A percentile compares a stretch with the other conserved stretches of the same genome.
These are phyloP conservation scores for Mycena belliarum DNA, from an alignment of 768 basidiomycete species.

Conservation along the genomic window DNA sequence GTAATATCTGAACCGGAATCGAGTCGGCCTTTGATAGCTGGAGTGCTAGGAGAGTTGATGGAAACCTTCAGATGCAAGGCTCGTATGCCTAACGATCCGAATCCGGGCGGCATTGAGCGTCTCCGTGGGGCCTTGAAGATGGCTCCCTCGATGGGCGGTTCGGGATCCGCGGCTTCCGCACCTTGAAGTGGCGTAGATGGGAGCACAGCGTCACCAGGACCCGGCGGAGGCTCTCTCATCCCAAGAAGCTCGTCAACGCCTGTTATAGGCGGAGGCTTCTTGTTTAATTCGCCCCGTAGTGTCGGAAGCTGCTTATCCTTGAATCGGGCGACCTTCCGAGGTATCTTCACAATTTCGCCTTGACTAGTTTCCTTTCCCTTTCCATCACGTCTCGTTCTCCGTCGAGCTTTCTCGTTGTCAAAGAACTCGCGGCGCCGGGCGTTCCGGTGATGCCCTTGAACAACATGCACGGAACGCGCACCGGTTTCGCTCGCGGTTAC, in stretches of 20 bases:
- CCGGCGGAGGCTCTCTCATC: too few species aligned
- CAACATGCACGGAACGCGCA: not conserved
- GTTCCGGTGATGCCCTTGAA: not conserved
- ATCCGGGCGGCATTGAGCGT: not conserved
- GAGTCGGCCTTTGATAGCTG: not conserved
- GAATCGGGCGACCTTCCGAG: not conserved
- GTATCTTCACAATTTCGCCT: not conserved
- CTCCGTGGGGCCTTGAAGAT: too few species aligned
- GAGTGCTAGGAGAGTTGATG: not conserved
- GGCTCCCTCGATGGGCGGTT: too few species aligned
- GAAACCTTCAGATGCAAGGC: not conserved
- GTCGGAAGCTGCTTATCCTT: too few species aligned
- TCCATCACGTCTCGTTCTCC: too few species aligned
- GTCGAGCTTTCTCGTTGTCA: not conserved
- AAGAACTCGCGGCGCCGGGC: not conserved
- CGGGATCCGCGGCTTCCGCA: too few species aligned
- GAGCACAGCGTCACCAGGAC: too few species aligned
- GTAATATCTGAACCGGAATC: not conserved
- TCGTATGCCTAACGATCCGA: not conserved
- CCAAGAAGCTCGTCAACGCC: too few species aligned
- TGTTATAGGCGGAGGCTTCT: too few species aligned
- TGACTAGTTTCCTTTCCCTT: too few species aligned
- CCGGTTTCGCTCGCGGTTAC: not conserved
- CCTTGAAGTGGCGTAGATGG: too few species aligned
- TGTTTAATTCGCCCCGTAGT: too few species aligned